Base-by-base conservation (phyloP, 2,329 filamentous ascomycete genomes). In the Nigrospora sphaerica region DNA sequence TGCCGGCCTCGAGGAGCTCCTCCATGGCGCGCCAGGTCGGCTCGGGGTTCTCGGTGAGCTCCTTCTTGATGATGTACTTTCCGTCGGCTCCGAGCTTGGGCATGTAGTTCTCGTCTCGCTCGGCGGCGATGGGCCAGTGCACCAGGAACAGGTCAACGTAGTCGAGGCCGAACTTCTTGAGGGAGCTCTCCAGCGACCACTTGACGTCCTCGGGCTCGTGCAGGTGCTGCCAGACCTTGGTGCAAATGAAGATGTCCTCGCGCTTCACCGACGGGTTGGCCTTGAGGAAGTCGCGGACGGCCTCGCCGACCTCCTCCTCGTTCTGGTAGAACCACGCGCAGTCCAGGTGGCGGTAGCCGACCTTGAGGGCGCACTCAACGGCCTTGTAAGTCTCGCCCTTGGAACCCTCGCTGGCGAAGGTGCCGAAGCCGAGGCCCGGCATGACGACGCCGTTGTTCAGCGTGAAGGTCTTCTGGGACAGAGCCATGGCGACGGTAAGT, bases 311-410 rank as follows among this genome's bases (percentile, higher is more conserved):
- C 59, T 82, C 79, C 11, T 64, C 64, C 59, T 83, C 85, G 61
- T 88, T 88, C 57, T 77, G 75, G 63, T 88, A 88, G 52, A 81
- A 83, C 59, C 83, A 77, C 43, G 83, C 82, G 60, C 81, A 84
- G 65, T 82, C 79, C 50, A 85, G 78, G 60, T 85, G 80, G 39
- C 81, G 72, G 67, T 86, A 86, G 39, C 83, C 83, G 46, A 70
- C 68, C 54, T 75, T 72, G 13, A 86, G 71, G 14, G 82, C 83
- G 51, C 68, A 70, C 57, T 80, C 78, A 51, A 88, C 84, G 16
- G 84, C 84, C 47, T 68, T 71, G 68, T 81, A 81, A 39, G 75
- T 75, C 67, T 81, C 76, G 35, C 78, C 78, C 53, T 71, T 69
- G 51, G 70, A 61, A 47, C 81, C 83, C 66, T 87, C 83, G 62